A percentile compares a stretch with the other conserved stretches of the same genome.
Conservation (phyloP, 306 rosid species). For the Vigna angularis region DNA sequence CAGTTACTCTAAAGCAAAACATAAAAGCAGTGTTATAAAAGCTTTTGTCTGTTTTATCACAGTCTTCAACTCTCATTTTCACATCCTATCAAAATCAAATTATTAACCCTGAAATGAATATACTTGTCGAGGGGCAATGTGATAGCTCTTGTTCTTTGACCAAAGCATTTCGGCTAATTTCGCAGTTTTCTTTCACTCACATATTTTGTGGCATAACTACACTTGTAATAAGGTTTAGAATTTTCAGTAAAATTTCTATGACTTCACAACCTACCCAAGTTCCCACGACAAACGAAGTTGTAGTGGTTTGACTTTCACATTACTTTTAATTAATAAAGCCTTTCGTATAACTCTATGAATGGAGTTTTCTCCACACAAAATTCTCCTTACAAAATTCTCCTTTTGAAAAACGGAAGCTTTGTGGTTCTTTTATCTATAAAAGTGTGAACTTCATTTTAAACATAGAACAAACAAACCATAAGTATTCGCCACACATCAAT, state of each 20-base stretch:
- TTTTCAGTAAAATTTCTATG: background rate
- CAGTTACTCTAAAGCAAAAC: constrained; percentile 32
- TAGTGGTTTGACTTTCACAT: too few species aligned
- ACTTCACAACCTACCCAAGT: background rate
- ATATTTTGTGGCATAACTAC: background rate
- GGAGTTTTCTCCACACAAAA: background rate
- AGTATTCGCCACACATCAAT: background rate
- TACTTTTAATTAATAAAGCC: too few species aligned
- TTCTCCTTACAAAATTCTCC: background rate
- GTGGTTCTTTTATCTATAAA: background rate
- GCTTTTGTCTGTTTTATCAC: background rate
- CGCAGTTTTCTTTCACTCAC: background rate
- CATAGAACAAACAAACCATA: background rate
- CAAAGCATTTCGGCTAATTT: constrained; percentile 2
- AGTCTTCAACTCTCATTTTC: constrained; percentile 38
- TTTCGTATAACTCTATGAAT: too few species aligned
- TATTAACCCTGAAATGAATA: constrained; percentile 20
- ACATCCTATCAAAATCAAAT: constrained; percentile 19
- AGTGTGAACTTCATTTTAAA: background rate
- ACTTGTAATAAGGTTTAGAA: too few species aligned
- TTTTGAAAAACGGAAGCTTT: background rate
- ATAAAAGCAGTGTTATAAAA: constrained; percentile 27
- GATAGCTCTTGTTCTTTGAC: constrained; percentile 7
- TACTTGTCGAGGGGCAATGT: constrained; percentile 25
- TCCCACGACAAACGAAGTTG: background rate